Conservation (phyloP, 129 eudicot genomes). For the Flaveria trinervia region DNA sequence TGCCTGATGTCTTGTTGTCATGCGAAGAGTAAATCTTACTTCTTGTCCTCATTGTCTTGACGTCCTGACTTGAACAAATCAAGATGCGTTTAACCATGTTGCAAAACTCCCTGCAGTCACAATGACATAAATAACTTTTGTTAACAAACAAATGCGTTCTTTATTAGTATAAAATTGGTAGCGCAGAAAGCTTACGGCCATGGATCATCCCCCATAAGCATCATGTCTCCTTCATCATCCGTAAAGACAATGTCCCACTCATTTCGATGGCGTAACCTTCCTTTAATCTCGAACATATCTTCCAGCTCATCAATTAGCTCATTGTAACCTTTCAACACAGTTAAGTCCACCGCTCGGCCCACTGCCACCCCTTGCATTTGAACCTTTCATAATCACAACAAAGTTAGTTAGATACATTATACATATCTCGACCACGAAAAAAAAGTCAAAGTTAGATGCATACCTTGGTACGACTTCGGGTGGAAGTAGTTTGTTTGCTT, state of each 20-base stretch:
- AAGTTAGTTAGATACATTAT: not conserved
- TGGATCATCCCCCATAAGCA: constrained; percentile 95
- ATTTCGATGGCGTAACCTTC: constrained; percentile 60
- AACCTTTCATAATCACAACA: constrained; percentile 48
- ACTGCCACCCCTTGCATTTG: constrained; percentile 98
- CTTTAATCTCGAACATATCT: constrained; percentile 81
- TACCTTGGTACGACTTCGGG: constrained; percentile 95
- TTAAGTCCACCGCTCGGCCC: constrained; percentile 92
- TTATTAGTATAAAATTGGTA: not conserved
- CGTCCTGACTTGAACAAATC: constrained; percentile 79
- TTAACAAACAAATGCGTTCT: not conserved
- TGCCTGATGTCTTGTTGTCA: constrained; percentile 48
- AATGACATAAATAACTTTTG: not conserved
- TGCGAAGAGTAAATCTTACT: constrained; percentile 45
- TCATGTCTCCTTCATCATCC: constrained; percentile 98
- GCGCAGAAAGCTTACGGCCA: constrained; percentile 69
- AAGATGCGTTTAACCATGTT: constrained; percentile 71
- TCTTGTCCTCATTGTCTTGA: constrained; percentile 72
- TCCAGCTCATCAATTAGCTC: constrained; percentile 80
- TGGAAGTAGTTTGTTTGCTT: constrained; percentile 54
- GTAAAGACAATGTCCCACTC: constrained; percentile 93
- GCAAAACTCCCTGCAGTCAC: constrained; percentile 71
- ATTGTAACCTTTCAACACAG: constrained; percentile 62
- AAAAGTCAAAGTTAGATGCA: constrained; percentile 6
- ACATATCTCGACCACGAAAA: not conserved